Evolutionary conservation across 176 grass and related monocot species (phyloP).

Genomic region (Avena atlantica): DNA sequence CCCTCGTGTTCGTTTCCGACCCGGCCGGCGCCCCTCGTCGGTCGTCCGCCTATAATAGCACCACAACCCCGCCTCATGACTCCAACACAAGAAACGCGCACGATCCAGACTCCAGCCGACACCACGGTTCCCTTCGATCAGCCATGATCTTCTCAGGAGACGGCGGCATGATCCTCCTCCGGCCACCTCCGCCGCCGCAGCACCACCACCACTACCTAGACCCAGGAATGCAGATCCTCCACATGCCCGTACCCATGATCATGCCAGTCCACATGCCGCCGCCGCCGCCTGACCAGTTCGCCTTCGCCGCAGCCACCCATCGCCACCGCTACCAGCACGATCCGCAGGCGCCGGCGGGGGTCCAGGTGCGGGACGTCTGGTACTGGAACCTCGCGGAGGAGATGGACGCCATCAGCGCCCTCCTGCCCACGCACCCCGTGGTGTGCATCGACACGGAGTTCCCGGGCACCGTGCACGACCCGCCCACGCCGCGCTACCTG

Average conservation of each 20-base stretch:
- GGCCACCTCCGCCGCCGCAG: background rate
- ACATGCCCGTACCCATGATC: too few relatives aligned
- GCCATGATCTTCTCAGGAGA: conserved; percentile 8
- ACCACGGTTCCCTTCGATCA: background rate
- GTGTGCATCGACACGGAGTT: conserved; percentile 56
- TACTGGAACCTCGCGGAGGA: conserved; percentile 23
- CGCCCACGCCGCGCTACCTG: conserved; percentile 12
- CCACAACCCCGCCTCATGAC: background rate
- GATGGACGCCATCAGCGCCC: background rate
- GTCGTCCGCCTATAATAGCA: background rate
- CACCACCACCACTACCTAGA: background rate
- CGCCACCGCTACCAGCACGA: background rate
- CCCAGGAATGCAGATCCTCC: background rate
- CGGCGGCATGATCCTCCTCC: background rate
- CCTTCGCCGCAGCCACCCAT: background rate
- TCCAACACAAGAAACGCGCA: background rate
- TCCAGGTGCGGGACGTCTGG: conserved; percentile 54
- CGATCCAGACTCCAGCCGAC: background rate
- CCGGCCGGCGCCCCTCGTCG: background rate
- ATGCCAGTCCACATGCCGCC: background rate
- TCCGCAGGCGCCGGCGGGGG: background rate
- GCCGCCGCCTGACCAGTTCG: background rate
- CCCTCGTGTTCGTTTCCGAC: background rate
- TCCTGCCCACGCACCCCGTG: conserved; percentile 28
- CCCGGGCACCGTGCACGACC: conserved; percentile 42